Conservation (phyloP, 139 green algal species). For the Micromonas pusilla region DNA sequence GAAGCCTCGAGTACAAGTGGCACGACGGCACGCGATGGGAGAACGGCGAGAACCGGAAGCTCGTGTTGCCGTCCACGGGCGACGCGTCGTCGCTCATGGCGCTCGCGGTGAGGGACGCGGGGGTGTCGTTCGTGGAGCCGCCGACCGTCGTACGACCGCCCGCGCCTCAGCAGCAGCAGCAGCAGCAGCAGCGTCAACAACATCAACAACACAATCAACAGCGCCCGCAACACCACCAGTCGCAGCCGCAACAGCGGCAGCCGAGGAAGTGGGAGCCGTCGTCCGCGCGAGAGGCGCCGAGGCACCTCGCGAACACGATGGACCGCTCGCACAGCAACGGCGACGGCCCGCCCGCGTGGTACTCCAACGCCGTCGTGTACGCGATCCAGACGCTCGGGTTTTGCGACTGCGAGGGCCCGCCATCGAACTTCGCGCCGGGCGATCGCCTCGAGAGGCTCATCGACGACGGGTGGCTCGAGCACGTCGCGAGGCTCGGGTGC, state of each 20-base stretch:
- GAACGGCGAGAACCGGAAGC: background rate
- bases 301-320: background rate
- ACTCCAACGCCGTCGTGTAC: constrained; percentile 18
- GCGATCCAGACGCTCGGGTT: constrained; percentile 29
- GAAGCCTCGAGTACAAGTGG: constrained; percentile 8
- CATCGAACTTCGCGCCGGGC: background rate
- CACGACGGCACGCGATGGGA: background rate
- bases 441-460: background rate
- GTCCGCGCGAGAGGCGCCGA: background rate
- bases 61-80: background rate
- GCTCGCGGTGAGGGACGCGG: background rate
- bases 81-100: background rate
- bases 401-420: constrained; percentile 12
- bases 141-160: background rate
- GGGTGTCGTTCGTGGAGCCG: background rate
- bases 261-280: background rate
- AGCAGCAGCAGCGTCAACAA: too few species aligned
- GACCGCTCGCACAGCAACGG: background rate
- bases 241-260: too few species aligned
- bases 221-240: too few species aligned
- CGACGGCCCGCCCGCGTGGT: background rate
- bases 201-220: too few species aligned
- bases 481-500: constrained; percentile 25
- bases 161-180: too few species aligned
- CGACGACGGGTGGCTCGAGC: constrained; percentile 1